A percentile compares a stretch with the other conserved stretches of the same genome.
phyloP scores from a whole-genome alignment of 148 eudicot species.

The Rhododendron griersonianum region DNA sequence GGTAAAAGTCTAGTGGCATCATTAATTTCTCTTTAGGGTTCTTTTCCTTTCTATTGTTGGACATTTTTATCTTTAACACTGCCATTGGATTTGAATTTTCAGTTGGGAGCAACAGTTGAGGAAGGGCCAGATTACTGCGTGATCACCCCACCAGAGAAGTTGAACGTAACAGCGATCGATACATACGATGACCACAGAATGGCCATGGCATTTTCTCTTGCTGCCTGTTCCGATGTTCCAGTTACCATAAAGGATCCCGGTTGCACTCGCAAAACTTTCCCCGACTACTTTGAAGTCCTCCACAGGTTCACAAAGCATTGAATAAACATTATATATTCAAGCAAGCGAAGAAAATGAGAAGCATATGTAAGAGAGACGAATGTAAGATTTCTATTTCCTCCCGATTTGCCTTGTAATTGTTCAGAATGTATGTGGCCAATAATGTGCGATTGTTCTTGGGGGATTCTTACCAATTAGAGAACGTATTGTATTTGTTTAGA shows the following conservation, averaged over 20 bases:
- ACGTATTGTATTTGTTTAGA: background rate
- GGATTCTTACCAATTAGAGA: background rate
- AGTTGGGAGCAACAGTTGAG: constrained; percentile 98
- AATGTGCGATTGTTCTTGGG: background rate
- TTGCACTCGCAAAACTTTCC: constrained; percentile 97
- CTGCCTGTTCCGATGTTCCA: constrained; percentile 1
- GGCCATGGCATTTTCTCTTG: constrained; percentile 46
- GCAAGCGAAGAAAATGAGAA: constrained; percentile 8
- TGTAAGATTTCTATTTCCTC: background rate
- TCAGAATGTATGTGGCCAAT: background rate
- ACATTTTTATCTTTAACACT: background rate
- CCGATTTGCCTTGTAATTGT: background rate
- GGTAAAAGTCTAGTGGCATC: constrained; percentile 32
- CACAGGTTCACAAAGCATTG: constrained; percentile 61
- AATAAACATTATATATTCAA: background rate
- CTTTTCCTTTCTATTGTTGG: background rate
- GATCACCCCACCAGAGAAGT: constrained; percentile 87
- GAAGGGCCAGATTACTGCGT: constrained; percentile 96
- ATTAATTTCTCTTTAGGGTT: background rate
- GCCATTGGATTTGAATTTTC: constrained; percentile 14
- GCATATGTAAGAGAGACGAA: background rate
- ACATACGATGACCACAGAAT: constrained; percentile 96
- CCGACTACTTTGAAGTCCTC: constrained; percentile 90
- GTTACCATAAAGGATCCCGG: constrained; percentile 92
- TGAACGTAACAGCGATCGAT: constrained; percentile 80